Evolutionary conservation across 225 moss, liverwort and hornwort genomes (phyloP).

Genomic region (Takakia lepidozioides): DNA sequence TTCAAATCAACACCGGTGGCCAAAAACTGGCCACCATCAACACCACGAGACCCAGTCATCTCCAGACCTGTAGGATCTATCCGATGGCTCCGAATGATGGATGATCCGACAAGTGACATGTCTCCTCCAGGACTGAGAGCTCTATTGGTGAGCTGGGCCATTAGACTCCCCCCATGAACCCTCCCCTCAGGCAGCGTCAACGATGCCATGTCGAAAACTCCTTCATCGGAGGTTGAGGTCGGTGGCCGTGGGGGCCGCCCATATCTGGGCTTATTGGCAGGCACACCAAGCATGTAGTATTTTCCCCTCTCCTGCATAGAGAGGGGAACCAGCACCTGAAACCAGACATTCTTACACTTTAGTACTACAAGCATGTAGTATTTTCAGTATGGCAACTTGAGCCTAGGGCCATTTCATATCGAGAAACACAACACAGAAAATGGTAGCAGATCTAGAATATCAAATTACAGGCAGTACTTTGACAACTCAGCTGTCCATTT

Average conservation of each 20-base stretch:
- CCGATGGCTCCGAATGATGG: conserved; percentile 3
- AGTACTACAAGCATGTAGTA: too few species aligned
- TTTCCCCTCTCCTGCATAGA: conserved; percentile 76
- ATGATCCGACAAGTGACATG: conserved; percentile 14
- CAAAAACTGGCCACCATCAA: conserved; percentile 84
- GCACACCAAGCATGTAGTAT: conserved; percentile 3
- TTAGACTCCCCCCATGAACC: conserved; percentile 58
- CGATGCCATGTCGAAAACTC: conserved; percentile 37
- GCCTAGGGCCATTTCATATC: too few species aligned
- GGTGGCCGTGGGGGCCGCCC: conserved; percentile 77
- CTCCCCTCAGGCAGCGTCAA: conserved; percentile 62
- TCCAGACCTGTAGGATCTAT: conserved; percentile 21
- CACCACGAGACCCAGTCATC: conserved; percentile 50
- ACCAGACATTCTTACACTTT: too few species aligned
- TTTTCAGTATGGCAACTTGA: too few species aligned
- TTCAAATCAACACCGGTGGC: conserved; percentile 62
- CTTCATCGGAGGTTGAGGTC: conserved; percentile 62
- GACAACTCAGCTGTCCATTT: too few species aligned
- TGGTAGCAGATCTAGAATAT: too few species aligned
- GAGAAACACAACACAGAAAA: too few species aligned
- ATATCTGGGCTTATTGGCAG: conserved; percentile 26
- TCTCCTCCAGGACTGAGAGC: conserved; percentile 4
- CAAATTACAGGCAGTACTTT: too few species aligned
- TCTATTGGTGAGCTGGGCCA: conserved; percentile 9
- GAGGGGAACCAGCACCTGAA: conserved; percentile 76